Base-by-base conservation (phyloP, 108 stramenopile genomes). In the Mediolabrus comicus region DNA sequence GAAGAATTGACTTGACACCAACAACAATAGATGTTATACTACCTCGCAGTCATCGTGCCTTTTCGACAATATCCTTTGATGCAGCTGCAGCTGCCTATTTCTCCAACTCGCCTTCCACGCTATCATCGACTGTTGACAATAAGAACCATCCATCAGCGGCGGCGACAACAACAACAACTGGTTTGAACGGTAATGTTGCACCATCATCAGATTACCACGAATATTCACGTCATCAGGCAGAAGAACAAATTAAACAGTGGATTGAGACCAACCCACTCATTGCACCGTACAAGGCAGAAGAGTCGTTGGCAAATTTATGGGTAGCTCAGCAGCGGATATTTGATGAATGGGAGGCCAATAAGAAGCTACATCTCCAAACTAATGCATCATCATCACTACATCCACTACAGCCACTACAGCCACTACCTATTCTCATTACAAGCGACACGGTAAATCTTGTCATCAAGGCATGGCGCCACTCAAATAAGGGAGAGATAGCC, bases 201-300 rank as follows among this genome's bases (percentile, higher is more conserved):
- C n/a, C 22, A 7, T 49, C 46, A 17, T 3, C 22, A 22, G 46
- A 49, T 4, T 22, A 49, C 19, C 46, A 49, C n/a, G n/a, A n/a
- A 9, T 22, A 8, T 4, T n/a, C 46, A 22, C 46, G 46, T 49
- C 46, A 49, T 8, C 46, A 49, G n/a, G 46, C 46, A 49, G 46
- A 49, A 7, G 22, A 46, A 29, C 53, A 67, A 62, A 67, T 54
- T 25, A 35, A 68, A 55, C 59, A 55, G 41, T 75, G 66, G 66
- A 63, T 75, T 16, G 34, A 28, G 32, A 28, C 51, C 54, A 75
- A 68, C 57, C 74, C 74, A 11, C 53, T 53, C 49, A 75, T 55
- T 52, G 74, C 74, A 53, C 60, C 74, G 8, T 75, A 75, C 52
- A 75, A 68, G 35, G 74, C 67, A 24, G 74, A 75, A 31, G 74